These are phyloP conservation scores for Didymella pinodella DNA, from an alignment of 2,329 filamentous ascomycete species.

Conservation along the genomic window DNA sequence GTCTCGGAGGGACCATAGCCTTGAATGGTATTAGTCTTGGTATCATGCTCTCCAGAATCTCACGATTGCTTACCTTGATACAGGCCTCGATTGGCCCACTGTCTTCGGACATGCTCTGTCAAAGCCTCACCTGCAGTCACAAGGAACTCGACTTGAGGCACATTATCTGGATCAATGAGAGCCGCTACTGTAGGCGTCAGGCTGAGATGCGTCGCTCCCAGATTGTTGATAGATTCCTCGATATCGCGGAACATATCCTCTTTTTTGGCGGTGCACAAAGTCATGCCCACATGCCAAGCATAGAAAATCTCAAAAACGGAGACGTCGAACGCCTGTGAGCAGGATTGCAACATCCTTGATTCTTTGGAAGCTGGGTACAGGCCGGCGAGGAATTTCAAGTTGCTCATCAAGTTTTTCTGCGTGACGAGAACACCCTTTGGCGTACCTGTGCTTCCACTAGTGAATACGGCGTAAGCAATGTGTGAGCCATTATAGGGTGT, in stretches of 20 bases:
- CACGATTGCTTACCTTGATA: constrained; percentile 66
- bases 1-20: constrained; percentile 85
- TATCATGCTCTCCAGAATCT: background rate
- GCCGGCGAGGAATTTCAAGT: constrained; percentile 70
- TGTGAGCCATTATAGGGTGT: constrained; percentile 56
- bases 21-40: constrained; percentile 13
- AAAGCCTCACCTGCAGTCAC: constrained; percentile 84
- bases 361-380: constrained; percentile 67
- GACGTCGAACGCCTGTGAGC: constrained; percentile 84
- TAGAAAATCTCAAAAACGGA: constrained; percentile 93
- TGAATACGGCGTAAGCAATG: constrained; percentile 81
- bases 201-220: constrained; percentile 79
- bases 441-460: constrained; percentile 80
- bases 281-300: constrained; percentile 79
- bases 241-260: constrained; percentile 77
- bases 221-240: constrained; percentile 68
- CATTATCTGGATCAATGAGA: constrained; percentile 71
- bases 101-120: constrained; percentile 72
- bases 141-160: constrained; percentile 76
- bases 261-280: constrained; percentile 77
- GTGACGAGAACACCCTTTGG: constrained; percentile 84
- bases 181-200: constrained; percentile 86
- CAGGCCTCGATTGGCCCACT: constrained; percentile 72
- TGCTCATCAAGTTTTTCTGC: constrained; percentile 77
- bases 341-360: constrained; percentile 78